Evolutionary conservation across 2,329 filamentous ascomycete species (phyloP).

Genomic region (Verticillium klebahnii): DNA sequence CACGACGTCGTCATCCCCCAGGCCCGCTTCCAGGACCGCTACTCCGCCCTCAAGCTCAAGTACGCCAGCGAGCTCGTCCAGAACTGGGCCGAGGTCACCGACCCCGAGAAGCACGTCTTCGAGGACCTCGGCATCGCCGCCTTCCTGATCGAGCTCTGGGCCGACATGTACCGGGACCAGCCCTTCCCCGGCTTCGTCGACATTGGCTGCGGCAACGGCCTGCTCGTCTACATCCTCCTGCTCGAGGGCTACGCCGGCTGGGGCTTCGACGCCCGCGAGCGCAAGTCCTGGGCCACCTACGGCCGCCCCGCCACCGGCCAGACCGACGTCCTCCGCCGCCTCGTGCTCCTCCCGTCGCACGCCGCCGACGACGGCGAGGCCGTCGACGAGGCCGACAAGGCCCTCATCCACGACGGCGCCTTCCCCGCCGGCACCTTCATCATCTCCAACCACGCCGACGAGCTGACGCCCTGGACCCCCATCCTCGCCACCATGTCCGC

Average conservation of each 20-base stretch:
- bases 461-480: conserved; percentile 94
- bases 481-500: conserved; percentile 72
- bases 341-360: conserved; percentile 45
- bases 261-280: conserved; percentile 84
- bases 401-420: conserved; percentile 49
- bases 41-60: conserved; percentile 70
- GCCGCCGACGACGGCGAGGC: conserved; percentile 18
- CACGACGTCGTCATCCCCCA: conserved; percentile 81
- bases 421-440: conserved; percentile 81
- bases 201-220: conserved; percentile 90
- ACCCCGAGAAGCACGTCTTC: conserved; percentile 89
- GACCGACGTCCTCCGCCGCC: conserved; percentile 29
- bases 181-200: conserved; percentile 88
- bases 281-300: conserved; percentile 83
- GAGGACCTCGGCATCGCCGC: conserved; percentile 89
- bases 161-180: conserved; percentile 63
- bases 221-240: conserved; percentile 78
- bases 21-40: conserved; percentile 74
- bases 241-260: conserved; percentile 79
- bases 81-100: conserved; percentile 82
- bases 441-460: conserved; percentile 94
- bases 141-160: conserved; percentile 90
- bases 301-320: neutral
- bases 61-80: conserved; percentile 69
- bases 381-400: conserved; percentile 10